phyloP scores from a whole-genome alignment of 441 rosid genomes.

The Raphanus hybrid region DNA sequence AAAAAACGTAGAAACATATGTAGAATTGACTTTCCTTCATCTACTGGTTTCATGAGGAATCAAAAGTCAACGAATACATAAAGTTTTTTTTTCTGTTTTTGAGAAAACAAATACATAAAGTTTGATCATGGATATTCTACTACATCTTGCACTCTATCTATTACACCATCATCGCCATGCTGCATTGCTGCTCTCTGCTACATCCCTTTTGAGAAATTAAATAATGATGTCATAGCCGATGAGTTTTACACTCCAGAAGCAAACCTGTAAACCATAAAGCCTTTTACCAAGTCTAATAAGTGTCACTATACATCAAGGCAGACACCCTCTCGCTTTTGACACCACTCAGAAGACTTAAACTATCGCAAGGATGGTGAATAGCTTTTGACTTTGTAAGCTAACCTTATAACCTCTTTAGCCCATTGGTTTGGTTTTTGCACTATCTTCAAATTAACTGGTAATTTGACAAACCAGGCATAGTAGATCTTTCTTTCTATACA shows the following conservation, averaged over 20 bases:
- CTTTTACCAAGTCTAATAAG: constrained; percentile 10
- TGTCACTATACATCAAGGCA: constrained; percentile 18
- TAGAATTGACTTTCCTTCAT: background rate
- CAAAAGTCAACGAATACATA: constrained; percentile 7
- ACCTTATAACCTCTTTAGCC: background rate
- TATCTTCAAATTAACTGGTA: constrained; percentile 15
- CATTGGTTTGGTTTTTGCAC: constrained; percentile 8
- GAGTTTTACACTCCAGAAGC: constrained; percentile 2
- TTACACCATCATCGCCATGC: background rate
- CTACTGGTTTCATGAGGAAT: background rate
- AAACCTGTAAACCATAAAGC: constrained; percentile 23
- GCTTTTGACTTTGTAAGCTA: background rate
- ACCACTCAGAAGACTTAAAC: background rate
- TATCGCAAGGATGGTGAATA: background rate
- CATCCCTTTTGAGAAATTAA: background rate
- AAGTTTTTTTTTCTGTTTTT: background rate
- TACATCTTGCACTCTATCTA: constrained; percentile 1
- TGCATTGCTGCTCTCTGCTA: background rate
- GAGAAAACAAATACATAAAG: background rate
- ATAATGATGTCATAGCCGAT: constrained; percentile 6
- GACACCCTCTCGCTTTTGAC: background rate
- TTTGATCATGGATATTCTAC: background rate
- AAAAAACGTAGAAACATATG: background rate
- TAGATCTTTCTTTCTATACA: constrained; percentile 50
- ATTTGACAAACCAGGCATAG: background rate